Base-by-base conservation (phyloP, 768 basidiomycete species). In the Fomitopsis pulvina region DNA sequence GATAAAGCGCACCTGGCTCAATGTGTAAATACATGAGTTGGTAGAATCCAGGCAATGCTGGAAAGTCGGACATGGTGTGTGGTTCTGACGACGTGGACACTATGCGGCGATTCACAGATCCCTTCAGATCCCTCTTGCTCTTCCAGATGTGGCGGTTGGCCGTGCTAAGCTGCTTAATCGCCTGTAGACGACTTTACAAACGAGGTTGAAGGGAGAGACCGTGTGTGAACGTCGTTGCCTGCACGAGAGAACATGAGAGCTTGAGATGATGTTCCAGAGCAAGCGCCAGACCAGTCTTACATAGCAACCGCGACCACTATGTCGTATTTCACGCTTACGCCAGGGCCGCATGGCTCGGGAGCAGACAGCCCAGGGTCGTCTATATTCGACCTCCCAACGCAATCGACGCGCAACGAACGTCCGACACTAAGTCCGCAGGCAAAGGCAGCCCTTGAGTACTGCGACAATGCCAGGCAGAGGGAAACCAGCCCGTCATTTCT, bases 361-460 rank as follows among this genome's bases (percentile, higher is more conserved):
- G 55, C 53, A 26, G 78, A 77, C 41, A 87, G 82, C 52, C 84
- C 83, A 29, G 76, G 80, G 42, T 88, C 86, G 6, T 85, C 85
- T 20, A 77, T 85, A 21, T 88, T 89, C 60, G 85, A 89, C 62
- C 71, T 87, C 25, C 85, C 86, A 3, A 73, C 72, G 28, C 80
- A 79, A 47, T 39, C 48, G 1, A 52, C 42, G 6, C 38, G 44
- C 43, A 40, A 39, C 2, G 43, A 48, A 10, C 47, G 41, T 24
- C 45, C 41, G 20, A 45, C 37, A 2, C 53, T 41, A 18, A 45
- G 41, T 41, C 37, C 45, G 45, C 24, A 53, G 32, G 28, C 29
- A 46, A 45, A 21, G 47, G 25, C 20, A 20, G 27, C 18, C n/a
- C 45, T 22, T 45, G 20, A 21, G 27, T 25, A 32, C n/a, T 24